phyloP scores from a whole-genome alignment of 2,329 filamentous ascomycete genomes.

The Fusarium guadeloupense region DNA sequence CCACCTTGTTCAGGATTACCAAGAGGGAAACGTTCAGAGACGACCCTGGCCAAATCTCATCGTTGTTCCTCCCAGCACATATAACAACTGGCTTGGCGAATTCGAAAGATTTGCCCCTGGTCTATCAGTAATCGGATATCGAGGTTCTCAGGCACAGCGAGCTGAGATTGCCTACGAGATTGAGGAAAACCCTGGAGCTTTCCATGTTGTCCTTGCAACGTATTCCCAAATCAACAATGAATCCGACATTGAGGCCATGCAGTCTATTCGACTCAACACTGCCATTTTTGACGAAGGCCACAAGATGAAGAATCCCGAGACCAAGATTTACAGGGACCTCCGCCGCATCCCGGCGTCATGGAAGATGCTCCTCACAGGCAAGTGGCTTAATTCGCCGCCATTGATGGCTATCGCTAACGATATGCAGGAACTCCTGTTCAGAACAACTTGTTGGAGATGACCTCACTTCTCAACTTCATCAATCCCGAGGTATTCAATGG shows the following conservation, averaged over 20 bases:
- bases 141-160: slow-evolving; percentile 73
- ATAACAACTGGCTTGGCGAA: slow-evolving; percentile 95
- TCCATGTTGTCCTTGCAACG: slow-evolving; percentile 69
- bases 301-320: slow-evolving; percentile 87
- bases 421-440: slow-evolving; percentile 88
- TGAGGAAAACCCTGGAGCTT: slow-evolving; percentile 70
- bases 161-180: slow-evolving; percentile 72
- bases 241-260: slow-evolving; percentile 62
- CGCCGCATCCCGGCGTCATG: slow-evolving; percentile 82
- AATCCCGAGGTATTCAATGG: slow-evolving; percentile 84
- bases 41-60: slow-evolving; percentile 79
- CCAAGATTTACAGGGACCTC: slow-evolving; percentile 81
- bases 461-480: slow-evolving; percentile 91
- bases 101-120: slow-evolving; percentile 86
- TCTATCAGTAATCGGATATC: slow-evolving; percentile 76
- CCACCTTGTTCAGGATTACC: slow-evolving; percentile 75
- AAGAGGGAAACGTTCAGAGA: slow-evolving; percentile 39
- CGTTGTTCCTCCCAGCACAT: slow-evolving; percentile 90
- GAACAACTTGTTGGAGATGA: slow-evolving; percentile 93
- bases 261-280: slow-evolving; percentile 59
- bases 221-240: slow-evolving; percentile 66
- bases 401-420: slow-evolving; percentile 23
- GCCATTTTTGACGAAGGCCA: slow-evolving; percentile 95
- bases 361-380: slow-evolving; percentile 75
- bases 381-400: background rate